Evolutionary conservation across 2,329 filamentous ascomycete species (phyloP), one percentile per base, ranked within the genome.

Genomic region (Fusarium succisae): DNA sequence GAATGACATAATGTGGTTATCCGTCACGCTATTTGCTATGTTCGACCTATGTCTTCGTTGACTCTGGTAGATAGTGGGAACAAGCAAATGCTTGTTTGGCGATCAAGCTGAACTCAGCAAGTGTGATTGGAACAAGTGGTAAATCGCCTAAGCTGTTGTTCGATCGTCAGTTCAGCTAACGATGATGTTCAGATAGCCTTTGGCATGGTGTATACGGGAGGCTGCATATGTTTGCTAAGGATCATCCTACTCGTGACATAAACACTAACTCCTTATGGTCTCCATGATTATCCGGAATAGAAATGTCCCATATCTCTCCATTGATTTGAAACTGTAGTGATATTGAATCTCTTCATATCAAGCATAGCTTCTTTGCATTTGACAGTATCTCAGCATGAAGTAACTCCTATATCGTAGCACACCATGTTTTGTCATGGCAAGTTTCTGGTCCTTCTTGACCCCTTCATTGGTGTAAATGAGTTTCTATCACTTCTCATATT

Each of bases 401-500:
- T 5, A 15, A 6, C n/a, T 26, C 32, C 5, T 6, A 4, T 37
- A 28, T 13, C 7, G 8, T 12, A 6, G n/a, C 5, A 37, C 3
- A 4, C 4, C 18, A 26, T 17, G 18, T 8, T 6, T 22, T 11
- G 9, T 54, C n/a, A 54, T 5, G 9, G 8, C 3, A 22, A 4
- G 4, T 4, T 18, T n/a, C 26, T 10, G 11, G 11, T 11, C 20
- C 2, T n/a, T 22, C 3, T 14, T 43, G 37, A 14, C 15, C 35
- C 6, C 37, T 43, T 28, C 8, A 14, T 24, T 38, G n/a, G 3
- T 14, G 18, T 8, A 1, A 3, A 17, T 3, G 15, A 14, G 22
- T n/a, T 43, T 55, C 4, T 28, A 1, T 69, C 51, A 69, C 35
- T 32, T 69, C n/a, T 63, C 66, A 69, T 15, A 51, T 57, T 32